These are phyloP conservation scores for Acanthamoeba lugdunensis DNA, from an alignment of 208 protist genomes.

Conservation along the genomic window DNA sequence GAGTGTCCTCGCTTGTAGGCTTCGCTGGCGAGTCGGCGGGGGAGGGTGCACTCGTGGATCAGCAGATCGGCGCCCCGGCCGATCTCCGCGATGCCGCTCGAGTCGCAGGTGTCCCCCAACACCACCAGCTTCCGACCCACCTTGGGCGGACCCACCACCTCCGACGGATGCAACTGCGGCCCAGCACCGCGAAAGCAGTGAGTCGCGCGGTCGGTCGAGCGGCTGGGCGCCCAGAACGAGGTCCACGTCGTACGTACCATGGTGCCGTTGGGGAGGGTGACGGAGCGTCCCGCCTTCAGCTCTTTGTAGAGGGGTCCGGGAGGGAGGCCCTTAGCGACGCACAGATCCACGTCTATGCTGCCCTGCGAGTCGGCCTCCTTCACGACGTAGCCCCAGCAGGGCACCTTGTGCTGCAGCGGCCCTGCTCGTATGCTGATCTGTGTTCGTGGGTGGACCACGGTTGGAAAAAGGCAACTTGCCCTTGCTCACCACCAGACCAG, in stretches of 20 bases:
- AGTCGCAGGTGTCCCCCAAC: conserved; percentile 59
- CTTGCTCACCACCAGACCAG: not conserved
- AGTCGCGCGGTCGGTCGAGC: not conserved
- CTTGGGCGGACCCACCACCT: conserved; percentile 11
- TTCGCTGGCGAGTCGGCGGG: conserved; percentile 7
- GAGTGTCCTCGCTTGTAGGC: conserved; percentile 54
- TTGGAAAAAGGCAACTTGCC: no score
- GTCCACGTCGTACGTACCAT: not conserved
- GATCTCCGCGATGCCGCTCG: not conserved
- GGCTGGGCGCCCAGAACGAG: not conserved
- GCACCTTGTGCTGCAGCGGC: conserved; percentile 41
- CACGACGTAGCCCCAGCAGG: conserved; percentile 66
- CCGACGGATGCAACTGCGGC: conserved; percentile 10
- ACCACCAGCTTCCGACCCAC: conserved; percentile 8
- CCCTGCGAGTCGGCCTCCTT: not conserved
- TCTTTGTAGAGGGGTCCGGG: conserved; percentile 5
- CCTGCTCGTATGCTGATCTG: not conserved
- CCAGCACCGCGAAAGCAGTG: not conserved
- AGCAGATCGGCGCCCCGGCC: conserved; percentile 12
- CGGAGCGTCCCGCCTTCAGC: conserved; percentile 3
- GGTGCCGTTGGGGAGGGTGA: not conserved
- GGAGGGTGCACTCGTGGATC: conserved; percentile 49
- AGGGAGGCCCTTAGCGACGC: not conserved
- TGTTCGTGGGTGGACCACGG: not conserved
- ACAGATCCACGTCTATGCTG: conserved; percentile 8